Conservation (phyloP, 148 eudicot genomes). For the Pharnaceum exiguum region DNA sequence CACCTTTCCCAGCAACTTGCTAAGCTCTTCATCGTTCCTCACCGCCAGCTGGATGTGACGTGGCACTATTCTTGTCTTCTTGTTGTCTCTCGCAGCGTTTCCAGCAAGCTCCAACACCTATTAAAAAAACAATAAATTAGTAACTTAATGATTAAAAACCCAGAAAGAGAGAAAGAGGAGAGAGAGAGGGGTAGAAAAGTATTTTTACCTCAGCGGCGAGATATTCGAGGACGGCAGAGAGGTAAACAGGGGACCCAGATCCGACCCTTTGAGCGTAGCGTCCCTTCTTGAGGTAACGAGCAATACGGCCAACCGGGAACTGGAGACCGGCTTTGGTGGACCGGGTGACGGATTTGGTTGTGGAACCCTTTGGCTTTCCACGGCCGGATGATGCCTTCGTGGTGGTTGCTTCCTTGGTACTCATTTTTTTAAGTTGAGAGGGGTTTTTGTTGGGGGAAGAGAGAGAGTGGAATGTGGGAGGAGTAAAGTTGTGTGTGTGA, state of each 20-base stretch:
- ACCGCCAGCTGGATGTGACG: constrained; percentile 45
- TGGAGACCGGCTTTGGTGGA: constrained; percentile 54
- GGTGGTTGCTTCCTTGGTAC: constrained; percentile 8
- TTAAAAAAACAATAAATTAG: not conserved
- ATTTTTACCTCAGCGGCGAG: constrained; percentile 25
- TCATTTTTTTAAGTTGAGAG: not conserved
- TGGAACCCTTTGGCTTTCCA: constrained; percentile 11
- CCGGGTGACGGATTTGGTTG: constrained; percentile 54
- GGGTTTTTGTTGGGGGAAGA: not conserved
- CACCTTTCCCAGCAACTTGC: constrained; percentile 39
- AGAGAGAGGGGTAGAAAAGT: not conserved
- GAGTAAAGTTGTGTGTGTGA: not conserved
- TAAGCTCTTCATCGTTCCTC: constrained; percentile 40
- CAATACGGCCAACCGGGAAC: constrained; percentile 21
- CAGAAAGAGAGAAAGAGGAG: not conserved
- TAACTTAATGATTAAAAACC: too few relatives aligned
- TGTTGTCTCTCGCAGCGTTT: constrained; percentile 45
- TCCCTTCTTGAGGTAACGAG: constrained; percentile 22
- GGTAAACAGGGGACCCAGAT: constrained; percentile 28
- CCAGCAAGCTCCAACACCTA: constrained; percentile 43
- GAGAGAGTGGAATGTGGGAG: not conserved
- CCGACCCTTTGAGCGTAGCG: constrained; percentile 25
- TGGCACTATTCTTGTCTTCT: constrained; percentile 40
- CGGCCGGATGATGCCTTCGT: not conserved
- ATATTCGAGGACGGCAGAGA: constrained; percentile 24